These are phyloP conservation scores for Artemisia argyi DNA, from an alignment of 129 eudicot species.

Conservation along the genomic window DNA sequence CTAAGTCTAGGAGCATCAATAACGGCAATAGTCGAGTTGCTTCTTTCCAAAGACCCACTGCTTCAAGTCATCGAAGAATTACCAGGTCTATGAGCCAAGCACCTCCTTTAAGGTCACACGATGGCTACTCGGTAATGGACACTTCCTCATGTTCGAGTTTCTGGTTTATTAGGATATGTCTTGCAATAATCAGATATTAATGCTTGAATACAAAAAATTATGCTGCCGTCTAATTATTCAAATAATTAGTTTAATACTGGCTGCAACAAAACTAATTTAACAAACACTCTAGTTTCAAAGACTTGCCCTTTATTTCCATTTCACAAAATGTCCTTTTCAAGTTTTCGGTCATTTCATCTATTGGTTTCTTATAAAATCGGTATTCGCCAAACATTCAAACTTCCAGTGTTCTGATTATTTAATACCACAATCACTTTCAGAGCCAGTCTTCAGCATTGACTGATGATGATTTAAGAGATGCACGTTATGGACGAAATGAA, in stretches of 20 bases:
- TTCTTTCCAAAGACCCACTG: slow-evolving; percentile 42
- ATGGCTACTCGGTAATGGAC: slow-evolving; percentile 78
- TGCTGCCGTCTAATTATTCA: too few species aligned
- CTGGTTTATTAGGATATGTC: not conserved
- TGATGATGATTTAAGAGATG: slow-evolving; percentile 75
- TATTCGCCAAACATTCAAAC: too few species aligned
- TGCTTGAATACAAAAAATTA: too few species aligned
- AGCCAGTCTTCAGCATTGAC: slow-evolving; percentile 87
- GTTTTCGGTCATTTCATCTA: too few species aligned
- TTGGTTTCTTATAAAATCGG: too few species aligned
- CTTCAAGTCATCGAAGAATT: slow-evolving; percentile 52
- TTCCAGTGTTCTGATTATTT: too few species aligned
- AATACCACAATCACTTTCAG: slow-evolving; percentile 30
- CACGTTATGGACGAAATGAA: slow-evolving; percentile 44
- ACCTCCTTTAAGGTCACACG: slow-evolving; percentile 55
- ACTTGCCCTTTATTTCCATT: too few species aligned
- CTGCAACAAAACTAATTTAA: too few species aligned
- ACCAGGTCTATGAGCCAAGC: slow-evolving; percentile 72
- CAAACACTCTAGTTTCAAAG: too few species aligned
- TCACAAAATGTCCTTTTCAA: too few species aligned
- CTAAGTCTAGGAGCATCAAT: slow-evolving; percentile 32
- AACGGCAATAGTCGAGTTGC: slow-evolving; percentile 39
- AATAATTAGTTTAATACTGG: too few species aligned
- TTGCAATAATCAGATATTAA: not conserved
- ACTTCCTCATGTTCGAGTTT: slow-evolving; percentile 11